phyloP scores from a whole-genome alignment of 2,329 filamentous ascomycete species.

The Botrytis paeoniae region DNA sequence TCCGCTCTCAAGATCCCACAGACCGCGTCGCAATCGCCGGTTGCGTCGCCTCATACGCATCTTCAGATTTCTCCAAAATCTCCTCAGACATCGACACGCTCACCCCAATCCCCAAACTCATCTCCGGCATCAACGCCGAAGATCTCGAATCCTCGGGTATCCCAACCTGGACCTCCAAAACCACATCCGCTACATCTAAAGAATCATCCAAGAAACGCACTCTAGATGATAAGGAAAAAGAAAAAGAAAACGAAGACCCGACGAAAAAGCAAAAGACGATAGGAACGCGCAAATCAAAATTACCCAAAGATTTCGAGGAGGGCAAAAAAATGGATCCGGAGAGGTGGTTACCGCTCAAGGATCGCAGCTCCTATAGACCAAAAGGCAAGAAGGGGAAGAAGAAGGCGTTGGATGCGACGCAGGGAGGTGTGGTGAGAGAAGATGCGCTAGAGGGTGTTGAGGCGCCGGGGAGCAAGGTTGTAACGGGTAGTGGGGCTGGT shows the following conservation, averaged over 20 bases:
- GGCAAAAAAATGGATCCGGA: constrained; percentile 83
- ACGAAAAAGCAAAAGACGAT: constrained; percentile 7
- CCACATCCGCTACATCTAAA: constrained; percentile 39
- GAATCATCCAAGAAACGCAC: constrained; percentile 51
- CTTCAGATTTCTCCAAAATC: constrained; percentile 54
- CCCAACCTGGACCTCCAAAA: constrained; percentile 42
- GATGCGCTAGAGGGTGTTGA: constrained; percentile 65
- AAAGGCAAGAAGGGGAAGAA: constrained; percentile 92
- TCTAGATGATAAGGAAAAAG: constrained; percentile 39
- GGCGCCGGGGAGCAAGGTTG: constrained; percentile 60
- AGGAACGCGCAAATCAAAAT: constrained; percentile 51
- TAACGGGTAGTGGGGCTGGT: constrained; percentile 48
- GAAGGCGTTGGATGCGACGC: constrained; percentile 73
- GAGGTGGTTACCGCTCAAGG: constrained; percentile 86
- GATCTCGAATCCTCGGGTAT: constrained; percentile 66
- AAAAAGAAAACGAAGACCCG: constrained; percentile 53
- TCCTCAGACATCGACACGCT: constrained; percentile 55
- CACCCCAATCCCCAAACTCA: constrained; percentile 60
- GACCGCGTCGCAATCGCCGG: constrained; percentile 75
- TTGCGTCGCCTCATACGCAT: constrained; percentile 78
- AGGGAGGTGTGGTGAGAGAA: constrained; percentile 78
- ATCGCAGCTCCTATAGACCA: constrained; percentile 82
- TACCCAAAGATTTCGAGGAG: constrained; percentile 73
- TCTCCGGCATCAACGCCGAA: constrained; percentile 57
- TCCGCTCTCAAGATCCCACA: constrained; percentile 62